A percentile compares a stretch with the other conserved stretches of the same genome.
Evolutionary conservation across 2,329 filamentous ascomycete genomes (phyloP).

Genomic region (Penicillium sp.): DNA sequence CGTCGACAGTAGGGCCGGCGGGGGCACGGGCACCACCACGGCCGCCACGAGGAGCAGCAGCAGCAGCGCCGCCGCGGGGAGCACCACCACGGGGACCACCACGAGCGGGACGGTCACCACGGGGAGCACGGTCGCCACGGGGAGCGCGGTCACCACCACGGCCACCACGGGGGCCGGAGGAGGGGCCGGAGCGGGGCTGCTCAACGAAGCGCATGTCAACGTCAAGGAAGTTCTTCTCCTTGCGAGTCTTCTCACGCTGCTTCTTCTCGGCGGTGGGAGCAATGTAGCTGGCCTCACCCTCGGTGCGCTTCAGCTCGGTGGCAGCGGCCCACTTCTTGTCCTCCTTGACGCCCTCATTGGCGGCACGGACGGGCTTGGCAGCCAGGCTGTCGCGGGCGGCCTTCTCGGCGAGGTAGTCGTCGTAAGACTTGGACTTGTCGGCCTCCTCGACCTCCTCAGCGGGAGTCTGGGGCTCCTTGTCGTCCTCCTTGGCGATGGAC

Average conservation of each 20-base stretch:
- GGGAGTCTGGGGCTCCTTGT: slow-evolving; percentile 66
- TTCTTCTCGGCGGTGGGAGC: slow-evolving; percentile 72
- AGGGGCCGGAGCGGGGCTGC: slow-evolving; percentile 56
- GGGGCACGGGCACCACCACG: slow-evolving; percentile 41
- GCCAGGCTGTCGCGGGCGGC: slow-evolving; percentile 68
- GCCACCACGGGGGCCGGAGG: slow-evolving; percentile 40
- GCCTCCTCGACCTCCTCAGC: slow-evolving; percentile 57
- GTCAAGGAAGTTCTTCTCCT: slow-evolving; percentile 86
- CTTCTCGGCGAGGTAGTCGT: slow-evolving; percentile 79
- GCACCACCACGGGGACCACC: slow-evolving; percentile 42
- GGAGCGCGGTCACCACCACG: slow-evolving; percentile 23
- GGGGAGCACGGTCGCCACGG: slow-evolving; percentile 42
- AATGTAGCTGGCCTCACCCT: slow-evolving; percentile 72
- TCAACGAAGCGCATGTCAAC: slow-evolving; percentile 84
- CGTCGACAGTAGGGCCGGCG: slow-evolving; percentile 40
- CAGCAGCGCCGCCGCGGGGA: slow-evolving; percentile 33
- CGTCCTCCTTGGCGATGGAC: slow-evolving; percentile 80
- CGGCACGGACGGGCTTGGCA: slow-evolving; percentile 72
- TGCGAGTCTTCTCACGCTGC: slow-evolving; percentile 80
- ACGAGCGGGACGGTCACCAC: slow-evolving; percentile 42
- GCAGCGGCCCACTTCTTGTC: slow-evolving; percentile 93
- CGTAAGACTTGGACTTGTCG: slow-evolving; percentile 88
- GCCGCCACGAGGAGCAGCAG: slow-evolving; percentile 39
- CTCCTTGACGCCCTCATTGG: slow-evolving; percentile 85
- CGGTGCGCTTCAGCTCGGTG: slow-evolving; percentile 59